Percentiles rank a stretch among this genome's conserved stretches.
Evolutionary conservation across 2,329 filamentous ascomycete species (phyloP).

Genomic region (Colletotrichum sp.): DNA sequence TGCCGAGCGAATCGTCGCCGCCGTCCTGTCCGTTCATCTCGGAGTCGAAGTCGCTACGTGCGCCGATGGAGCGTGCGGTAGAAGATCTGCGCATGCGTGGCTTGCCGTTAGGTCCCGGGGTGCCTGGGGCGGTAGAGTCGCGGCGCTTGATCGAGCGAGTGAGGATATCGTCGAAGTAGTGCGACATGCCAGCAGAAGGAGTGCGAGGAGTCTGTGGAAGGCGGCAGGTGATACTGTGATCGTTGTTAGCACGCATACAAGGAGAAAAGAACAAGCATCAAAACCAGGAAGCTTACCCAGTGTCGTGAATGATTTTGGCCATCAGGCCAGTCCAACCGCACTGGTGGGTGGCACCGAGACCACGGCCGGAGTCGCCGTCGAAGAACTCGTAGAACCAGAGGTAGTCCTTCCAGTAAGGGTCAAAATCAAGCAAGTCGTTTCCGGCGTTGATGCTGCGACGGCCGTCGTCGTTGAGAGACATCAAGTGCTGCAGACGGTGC

Average conservation of each 20-base stretch:
- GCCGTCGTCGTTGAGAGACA: slow-evolving; percentile 83
- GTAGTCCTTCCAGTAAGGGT: slow-evolving; percentile 91
- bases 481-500: slow-evolving; percentile 91
- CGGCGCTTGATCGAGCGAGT: slow-evolving; percentile 55
- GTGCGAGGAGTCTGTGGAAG: slow-evolving; percentile 93
- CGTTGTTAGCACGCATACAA: background rate
- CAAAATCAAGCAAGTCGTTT: slow-evolving; percentile 86
- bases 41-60: slow-evolving; percentile 77
- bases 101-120: slow-evolving; percentile 30
- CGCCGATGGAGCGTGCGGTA: slow-evolving; percentile 82
- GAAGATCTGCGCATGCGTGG: slow-evolving; percentile 77
- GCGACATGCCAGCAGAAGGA: slow-evolving; percentile 80
- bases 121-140: slow-evolving; percentile 38
- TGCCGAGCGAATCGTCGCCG: slow-evolving; percentile 32
- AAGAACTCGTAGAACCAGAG: slow-evolving; percentile 99
- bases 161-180: slow-evolving; percentile 96
- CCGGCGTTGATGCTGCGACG: slow-evolving; percentile 87
- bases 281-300: slow-evolving; percentile 68
- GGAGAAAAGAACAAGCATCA: background rate
- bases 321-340: slow-evolving; percentile 97
- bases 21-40: slow-evolving; percentile 53
- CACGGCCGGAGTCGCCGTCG: slow-evolving; percentile 88
- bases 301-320: slow-evolving; percentile 97
- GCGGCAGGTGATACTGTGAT: slow-evolving; percentile 77
- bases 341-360: slow-evolving; percentile 90